Evolutionary conservation across 2,329 filamentous ascomycete species (phyloP), one percentile per base, ranked within the genome.

Genomic region (Fusarium chaquense): DNA sequence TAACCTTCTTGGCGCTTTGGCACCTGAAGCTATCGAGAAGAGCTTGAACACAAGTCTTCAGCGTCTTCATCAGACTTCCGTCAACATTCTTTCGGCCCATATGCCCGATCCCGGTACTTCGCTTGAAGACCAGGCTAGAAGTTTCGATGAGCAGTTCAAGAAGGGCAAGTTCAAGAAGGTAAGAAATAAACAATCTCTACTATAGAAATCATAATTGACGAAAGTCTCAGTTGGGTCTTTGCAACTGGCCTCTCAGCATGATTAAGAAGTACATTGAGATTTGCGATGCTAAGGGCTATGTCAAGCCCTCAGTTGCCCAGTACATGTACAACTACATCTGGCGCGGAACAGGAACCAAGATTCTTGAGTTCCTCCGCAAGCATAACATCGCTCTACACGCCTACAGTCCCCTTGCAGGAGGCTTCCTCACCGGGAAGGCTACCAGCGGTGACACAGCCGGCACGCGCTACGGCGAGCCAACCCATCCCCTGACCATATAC

Each of bases 161-260:
- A 20, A 49, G n/a, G 45, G 45, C 2, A 49, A 49, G 1, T 49
- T 49, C 20, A 49, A 49, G 7, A 49, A 24, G 30, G 45, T 24
- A 10, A 33, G 20, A 33, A 13, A 13, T 10, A 47, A 0, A 18
- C n/a, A 0, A 6, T 2, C 6, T 7, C 5, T 5, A 3, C 3
- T 10, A 26, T 26, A 2, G 2, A 26, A 22, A 16, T 7, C 7
- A 11, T 33, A 3, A 12, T 28, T 49, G 8, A 49, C 9, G 4
- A 7, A 5, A 13, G 4, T 6, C 15, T 13, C 9, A 49, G 45
- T 4, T 49, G 6, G 45, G 45, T 9, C 45, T 49, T 49, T 49
- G 45, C 30, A 49, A 49, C 30, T 49, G 45, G 45, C 45, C 45
- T 49, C 45, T 49, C 20, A 33, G 45, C n/a, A 33, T 49, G 45